Conservation (phyloP, 768 basidiomycete genomes). For the Suillus variegatus region DNA sequence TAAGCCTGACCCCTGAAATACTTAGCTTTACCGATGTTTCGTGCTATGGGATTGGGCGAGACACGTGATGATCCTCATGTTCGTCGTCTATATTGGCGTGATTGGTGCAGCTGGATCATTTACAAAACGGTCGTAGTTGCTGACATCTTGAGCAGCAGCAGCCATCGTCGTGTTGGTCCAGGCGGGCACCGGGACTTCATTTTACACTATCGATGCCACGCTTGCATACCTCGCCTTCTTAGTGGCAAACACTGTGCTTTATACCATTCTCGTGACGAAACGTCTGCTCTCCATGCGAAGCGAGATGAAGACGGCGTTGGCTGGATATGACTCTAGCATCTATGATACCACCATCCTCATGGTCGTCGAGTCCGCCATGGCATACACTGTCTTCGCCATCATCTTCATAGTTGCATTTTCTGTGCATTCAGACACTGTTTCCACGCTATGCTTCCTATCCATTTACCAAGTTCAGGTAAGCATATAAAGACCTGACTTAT, state of each 20-base stretch:
- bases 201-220: neutral
- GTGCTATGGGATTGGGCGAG: neutral
- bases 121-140: neutral
- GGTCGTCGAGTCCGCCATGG: neutral
- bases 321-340: neutral
- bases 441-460: neutral
- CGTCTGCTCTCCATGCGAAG: neutral
- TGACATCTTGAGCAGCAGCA: neutral
- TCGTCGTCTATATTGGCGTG: neutral
- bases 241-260: neutral
- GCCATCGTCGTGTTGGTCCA: too few relatives aligned
- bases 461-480: neutral
- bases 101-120: neutral
- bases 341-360: slow-evolving; percentile 2
- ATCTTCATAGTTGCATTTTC: neutral
- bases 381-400: neutral
- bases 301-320: neutral
- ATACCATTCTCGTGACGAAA: neutral
- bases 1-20: neutral
- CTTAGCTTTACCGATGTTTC: neutral
- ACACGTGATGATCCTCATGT: neutral
- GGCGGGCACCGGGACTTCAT: neutral
- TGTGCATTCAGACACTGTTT: neutral
- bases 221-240: neutral
- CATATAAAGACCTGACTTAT: neutral